A percentile compares a stretch with the other conserved stretches of the same genome.
These are phyloP conservation scores for Biscogniauxia mediterranea DNA, from an alignment of 2,329 filamentous ascomycete species.

Conservation along the genomic window DNA sequence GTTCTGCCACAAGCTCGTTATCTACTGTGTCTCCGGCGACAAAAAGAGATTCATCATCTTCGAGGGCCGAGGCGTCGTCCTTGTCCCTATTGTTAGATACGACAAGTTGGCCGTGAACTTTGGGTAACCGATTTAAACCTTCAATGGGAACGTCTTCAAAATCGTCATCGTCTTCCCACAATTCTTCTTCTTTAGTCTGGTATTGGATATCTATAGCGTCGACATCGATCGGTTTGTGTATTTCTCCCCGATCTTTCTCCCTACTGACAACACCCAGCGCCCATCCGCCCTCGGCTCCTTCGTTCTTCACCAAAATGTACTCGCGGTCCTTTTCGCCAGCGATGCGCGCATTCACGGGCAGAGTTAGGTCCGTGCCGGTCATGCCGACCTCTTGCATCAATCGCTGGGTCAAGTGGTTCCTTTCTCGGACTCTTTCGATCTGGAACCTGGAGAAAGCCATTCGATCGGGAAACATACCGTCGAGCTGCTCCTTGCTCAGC, in stretches of 20 bases:
- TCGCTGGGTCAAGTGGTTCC: constrained; percentile 91
- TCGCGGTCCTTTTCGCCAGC: constrained; percentile 86
- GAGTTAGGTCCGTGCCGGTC: constrained; percentile 71
- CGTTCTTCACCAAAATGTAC: constrained; percentile 95
- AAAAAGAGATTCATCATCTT: constrained; percentile 57
- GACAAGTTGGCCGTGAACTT: constrained; percentile 35
- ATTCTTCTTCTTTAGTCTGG: constrained; percentile 53
- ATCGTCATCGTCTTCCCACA: constrained; percentile 66
- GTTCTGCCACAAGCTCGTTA: constrained; percentile 14
- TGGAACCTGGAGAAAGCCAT: constrained; percentile 98
- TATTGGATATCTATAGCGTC: constrained; percentile 64
- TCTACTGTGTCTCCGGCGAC: constrained; percentile 35
- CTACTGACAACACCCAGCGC: constrained; percentile 89
- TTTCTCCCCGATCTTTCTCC: constrained; percentile 74
- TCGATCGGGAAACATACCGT: constrained; percentile 93
- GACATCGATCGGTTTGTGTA: constrained; percentile 88
- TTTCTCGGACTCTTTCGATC: constrained; percentile 87
- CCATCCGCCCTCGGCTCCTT: constrained; percentile 93
- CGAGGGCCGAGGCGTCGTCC: constrained; percentile 30
- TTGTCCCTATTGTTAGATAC: constrained; percentile 22
- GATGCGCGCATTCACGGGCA: constrained; percentile 64
- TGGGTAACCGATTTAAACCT: constrained; percentile 81
- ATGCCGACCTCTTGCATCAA: constrained; percentile 94
- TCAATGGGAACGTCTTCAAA: constrained; percentile 94
- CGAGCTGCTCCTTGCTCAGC: constrained; percentile 91